Percentiles rank a stretch among this genome's conserved stretches.
Conservation (phyloP, 192 early-diverging fungal species). For the Coemansia guatemalensis region DNA sequence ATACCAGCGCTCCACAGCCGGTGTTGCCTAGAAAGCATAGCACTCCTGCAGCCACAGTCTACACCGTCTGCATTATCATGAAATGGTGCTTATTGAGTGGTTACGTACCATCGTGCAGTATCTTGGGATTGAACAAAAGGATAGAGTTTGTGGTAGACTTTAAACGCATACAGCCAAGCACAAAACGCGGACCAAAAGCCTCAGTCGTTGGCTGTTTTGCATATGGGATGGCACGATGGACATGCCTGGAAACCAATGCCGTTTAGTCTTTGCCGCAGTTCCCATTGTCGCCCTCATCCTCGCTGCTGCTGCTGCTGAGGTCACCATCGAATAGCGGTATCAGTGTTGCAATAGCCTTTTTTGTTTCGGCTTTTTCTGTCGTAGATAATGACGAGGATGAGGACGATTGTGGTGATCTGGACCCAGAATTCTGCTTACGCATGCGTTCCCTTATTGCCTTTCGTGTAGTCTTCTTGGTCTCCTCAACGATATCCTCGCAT, state of each 20-base stretch:
- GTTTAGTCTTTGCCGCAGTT: neutral
- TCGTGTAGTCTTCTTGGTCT: slow-evolving; percentile 58
- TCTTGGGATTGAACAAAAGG: neutral
- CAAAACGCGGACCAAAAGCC: neutral
- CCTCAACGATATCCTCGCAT: slow-evolving; percentile 65
- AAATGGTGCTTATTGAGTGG: too few relatives aligned
- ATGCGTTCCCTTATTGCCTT: slow-evolving; percentile 21
- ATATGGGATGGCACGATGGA: neutral
- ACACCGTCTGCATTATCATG: too few relatives aligned
- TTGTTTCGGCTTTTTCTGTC: neutral
- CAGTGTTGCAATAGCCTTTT: slow-evolving; percentile 1
- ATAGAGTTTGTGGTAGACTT: neutral
- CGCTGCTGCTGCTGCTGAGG: slow-evolving; percentile 17
- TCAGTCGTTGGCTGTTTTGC: neutral
- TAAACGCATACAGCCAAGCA: neutral
- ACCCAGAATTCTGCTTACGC: neutral
- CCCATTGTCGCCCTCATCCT: slow-evolving; percentile 4
- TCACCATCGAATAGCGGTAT: slow-evolving; percentile 40
- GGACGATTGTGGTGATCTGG: neutral
- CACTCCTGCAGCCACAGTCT: too few relatives aligned
- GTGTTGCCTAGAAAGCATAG: too few relatives aligned
- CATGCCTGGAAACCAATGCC: neutral
- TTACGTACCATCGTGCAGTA: slow-evolving; percentile 6
- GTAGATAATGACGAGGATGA: neutral
- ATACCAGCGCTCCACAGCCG: too few relatives aligned